Base-by-base conservation (phyloP, 495 filamentous ascomycete species). In the Aspergillus wentii region DNA sequence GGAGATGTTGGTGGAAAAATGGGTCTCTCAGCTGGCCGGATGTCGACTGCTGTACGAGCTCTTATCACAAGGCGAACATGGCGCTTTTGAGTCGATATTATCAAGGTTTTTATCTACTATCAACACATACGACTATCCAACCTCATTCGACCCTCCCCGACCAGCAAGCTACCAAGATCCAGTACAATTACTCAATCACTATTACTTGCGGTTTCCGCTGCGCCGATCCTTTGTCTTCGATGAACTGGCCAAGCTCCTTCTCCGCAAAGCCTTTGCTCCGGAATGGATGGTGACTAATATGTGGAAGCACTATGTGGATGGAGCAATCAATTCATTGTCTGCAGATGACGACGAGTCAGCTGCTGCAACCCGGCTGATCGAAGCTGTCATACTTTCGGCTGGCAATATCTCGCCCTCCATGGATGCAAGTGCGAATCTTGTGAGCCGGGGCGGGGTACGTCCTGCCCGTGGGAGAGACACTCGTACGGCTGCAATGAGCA, bases 1-100 rank as follows among this genome's bases (percentile, higher is more conserved):
- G 17, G 61, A 70, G 8, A 78, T 81, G 43, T 70, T 80, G 28
- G 30, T 42, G 10, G 71, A 75, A n/a, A 43, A 44, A 35, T 69
- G 64, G 64, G 35, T 72, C 4, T 57, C 57, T 1, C 48, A 56
- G 23, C 13, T 51, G 4, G 57, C 64, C 15, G 49, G 52, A 3
- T 64, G 48, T 37, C 46, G 57, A 13, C 35, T 71, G 15, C 44
- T 71, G 34, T 55, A 62, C 21, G 56, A 58, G 16, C 64, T 59
- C 33, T 48, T 59, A 17, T 29, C 43, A 2, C 48, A 54, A 17
- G 38, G 33, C n/a, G 62, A 68, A 36, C 35, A 54, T 4, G 68
- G 69, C 29, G 66, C 62, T 8, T 61, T 57, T 30, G 61, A 71
- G 33, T 39, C 40, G 3, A 37, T 71, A 14, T 39, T 69, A 8